Percentiles rank a stretch among this genome's conserved stretches.
Evolutionary conservation across 1,284 basidiomycete genomes (phyloP).

Genomic region (Boletus semigastroideus): DNA sequence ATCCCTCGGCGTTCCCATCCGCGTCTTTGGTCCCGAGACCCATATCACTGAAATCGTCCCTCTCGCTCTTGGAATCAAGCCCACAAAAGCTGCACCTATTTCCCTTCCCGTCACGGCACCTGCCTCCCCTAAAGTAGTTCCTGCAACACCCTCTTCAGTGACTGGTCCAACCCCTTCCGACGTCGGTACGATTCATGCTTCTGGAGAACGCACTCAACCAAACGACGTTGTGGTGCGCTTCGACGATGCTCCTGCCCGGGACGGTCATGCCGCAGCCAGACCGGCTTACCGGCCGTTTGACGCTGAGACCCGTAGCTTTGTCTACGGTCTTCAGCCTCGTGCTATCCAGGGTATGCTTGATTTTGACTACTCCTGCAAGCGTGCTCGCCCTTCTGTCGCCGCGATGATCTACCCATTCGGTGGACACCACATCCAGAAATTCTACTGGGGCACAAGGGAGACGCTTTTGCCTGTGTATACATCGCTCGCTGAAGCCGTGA

Average conservation of each 20-base stretch:
- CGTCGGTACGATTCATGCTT: slow-evolving; percentile 77
- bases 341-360: slow-evolving; percentile 99
- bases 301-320: slow-evolving; percentile 89
- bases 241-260: slow-evolving; percentile 44
- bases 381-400: slow-evolving; percentile 90
- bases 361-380: slow-evolving; percentile 98
- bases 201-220: slow-evolving; percentile 81
- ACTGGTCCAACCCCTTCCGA: slow-evolving; percentile 38
- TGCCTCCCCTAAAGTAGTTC: slow-evolving; percentile 38
- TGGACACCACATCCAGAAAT: slow-evolving; percentile 99
- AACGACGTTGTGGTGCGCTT: slow-evolving; percentile 91
- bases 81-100: slow-evolving; percentile 36
- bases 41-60: slow-evolving; percentile 99
- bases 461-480: slow-evolving; percentile 98
- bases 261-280: slow-evolving; percentile 41
- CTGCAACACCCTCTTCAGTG: slow-evolving; percentile 24
- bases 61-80: slow-evolving; percentile 86
- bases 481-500: slow-evolving; percentile 85
- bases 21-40: slow-evolving; percentile 96
- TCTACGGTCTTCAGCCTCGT: slow-evolving; percentile 97
- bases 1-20: slow-evolving; percentile 95
- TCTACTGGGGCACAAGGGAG: slow-evolving; percentile 99
- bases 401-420: slow-evolving; percentile 99
- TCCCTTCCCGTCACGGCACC: slow-evolving; percentile 43
- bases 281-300: slow-evolving; percentile 92